Base-by-base conservation (phyloP, 192 early-diverging fungal species). In the Mycoemilia scoparia region DNA sequence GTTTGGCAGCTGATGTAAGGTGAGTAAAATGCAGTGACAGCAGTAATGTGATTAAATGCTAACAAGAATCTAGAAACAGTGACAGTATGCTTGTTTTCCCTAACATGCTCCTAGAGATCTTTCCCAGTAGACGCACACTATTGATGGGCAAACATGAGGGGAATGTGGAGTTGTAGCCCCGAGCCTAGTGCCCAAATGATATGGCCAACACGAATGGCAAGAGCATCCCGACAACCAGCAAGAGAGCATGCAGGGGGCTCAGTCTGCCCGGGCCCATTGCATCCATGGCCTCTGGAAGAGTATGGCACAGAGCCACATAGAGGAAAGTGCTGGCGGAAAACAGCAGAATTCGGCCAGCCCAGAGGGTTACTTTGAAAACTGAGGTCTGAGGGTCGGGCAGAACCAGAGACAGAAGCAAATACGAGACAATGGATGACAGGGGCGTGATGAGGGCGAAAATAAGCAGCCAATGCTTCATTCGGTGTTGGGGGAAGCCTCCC, bases 271-370 rank as follows among this genome's bases (percentile, higher is more conserved):
- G 31, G 2, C 5, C 3, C 29, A 46, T 54, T 3, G 58, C 58
- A 17, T 43, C 37, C 26, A 67, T 41, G 25, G 78, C 67, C 53
- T 83, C 79, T 0, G 76, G 68, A 39, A 83, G 46, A 5, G 78
- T 73, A 38, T 83, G 79, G n/a, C 76, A 59, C 53, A 87, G 85
- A 0, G 91, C 84, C 4, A 92, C 91, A 45, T 96, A 96, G 16
- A 92, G 52, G 46, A 96, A 84, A 0, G 76, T 81, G 10, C 79
- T 78, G 0, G 86, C 92, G 7, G 86, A 90, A 42, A 91, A 96
- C 24, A 96, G 43, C 12, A 96, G 70, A 2, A 61, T 32, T 11
- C 49, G 47, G 1, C 58, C 58, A 71, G 63, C 29, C 84, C 67
- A 24, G 76, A 85, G 23, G 81, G 90, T 72, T 73, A 84, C 57